Evolutionary conservation across 169 alveolate species (phyloP), one percentile per base, ranked within the genome.

Genomic region (Plasmodium sp.): DNA sequence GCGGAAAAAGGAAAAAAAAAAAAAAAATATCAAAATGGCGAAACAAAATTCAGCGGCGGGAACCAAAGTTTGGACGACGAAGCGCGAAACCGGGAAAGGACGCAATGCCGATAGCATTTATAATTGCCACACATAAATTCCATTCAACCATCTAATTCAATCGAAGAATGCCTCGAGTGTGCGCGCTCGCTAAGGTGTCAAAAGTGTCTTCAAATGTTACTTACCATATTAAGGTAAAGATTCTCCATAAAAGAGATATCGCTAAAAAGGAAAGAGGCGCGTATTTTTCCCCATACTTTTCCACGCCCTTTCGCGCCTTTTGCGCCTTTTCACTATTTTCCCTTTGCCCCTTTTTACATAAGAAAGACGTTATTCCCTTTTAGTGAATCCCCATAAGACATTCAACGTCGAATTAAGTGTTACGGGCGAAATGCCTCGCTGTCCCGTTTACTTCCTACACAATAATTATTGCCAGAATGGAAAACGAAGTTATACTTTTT

Each of bases 151-250:
- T 31, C 43, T 67, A 67, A 67, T 67, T 62, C 58, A 54, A 83
- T 83, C 18, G 4, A 83, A 83, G 43, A 83, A 33, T 34, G 3
- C 45, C 72, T 5, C 41, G 16, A 83, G 18, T 83, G 41, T 80
- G 71, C 27, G 43, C 16, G 56, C 72, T 56, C 72, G 31, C 16
- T 33, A 83, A 27, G 33, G 27, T 83, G 91, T n/a, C n/a, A 62
- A 83, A 41, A 67, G 58, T 45, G 91, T 83, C 91, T 83, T 83
- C 81, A 83, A 83, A 80, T 80, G 58, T 80, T 80, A 39, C 51
- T 62, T 80, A 5, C n/a, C 73, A 16, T 18, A 62, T 36, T 43
- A 33, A 80, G 31, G 36, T n/a, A 80, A 27, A 43, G 33, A 14
- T 81, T 27, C 62, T 51, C 73, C 34, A 39, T 48, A 43, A 48